Conservation (phyloP, 139 green algal species). For the Chlorella sp. region DNA sequence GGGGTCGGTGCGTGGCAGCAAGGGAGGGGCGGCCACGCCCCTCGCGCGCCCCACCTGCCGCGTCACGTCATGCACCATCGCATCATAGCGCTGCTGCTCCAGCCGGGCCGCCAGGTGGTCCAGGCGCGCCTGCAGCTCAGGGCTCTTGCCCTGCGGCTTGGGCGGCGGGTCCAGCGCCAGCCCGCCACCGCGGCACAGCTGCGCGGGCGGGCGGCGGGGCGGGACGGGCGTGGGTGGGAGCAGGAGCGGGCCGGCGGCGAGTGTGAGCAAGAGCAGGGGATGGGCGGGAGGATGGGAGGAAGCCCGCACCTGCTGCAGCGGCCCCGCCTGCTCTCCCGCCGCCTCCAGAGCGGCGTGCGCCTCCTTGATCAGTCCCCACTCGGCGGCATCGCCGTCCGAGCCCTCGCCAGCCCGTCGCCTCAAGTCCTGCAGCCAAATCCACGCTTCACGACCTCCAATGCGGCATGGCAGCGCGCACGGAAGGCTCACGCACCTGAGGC, state of each 20-base stretch:
- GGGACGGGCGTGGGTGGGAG: too few relatives aligned
- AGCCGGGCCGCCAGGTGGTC: slow-evolving; percentile 42
- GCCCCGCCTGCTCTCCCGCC: too few relatives aligned
- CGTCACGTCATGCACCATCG: slow-evolving; percentile 51
- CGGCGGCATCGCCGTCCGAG: not conserved
- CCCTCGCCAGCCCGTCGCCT: not conserved
- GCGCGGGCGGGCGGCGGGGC: not conserved
- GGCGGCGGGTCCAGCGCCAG: slow-evolving; percentile 43
- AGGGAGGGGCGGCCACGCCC: too few relatives aligned
- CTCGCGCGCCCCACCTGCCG: too few relatives aligned
- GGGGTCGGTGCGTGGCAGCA: too few relatives aligned
- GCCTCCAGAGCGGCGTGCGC: too few relatives aligned
- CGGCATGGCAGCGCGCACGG: not conserved
- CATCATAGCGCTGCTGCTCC: slow-evolving; percentile 58
- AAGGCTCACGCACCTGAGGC: too few relatives aligned
- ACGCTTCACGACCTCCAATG: not conserved
- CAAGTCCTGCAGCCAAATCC: slow-evolving; percentile 16
- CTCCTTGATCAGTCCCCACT: slow-evolving; percentile 15
- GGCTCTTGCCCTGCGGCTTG: slow-evolving; percentile 30
- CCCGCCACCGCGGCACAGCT: slow-evolving; percentile 42
- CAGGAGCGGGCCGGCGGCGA: too few relatives aligned
- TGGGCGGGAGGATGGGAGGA: too few relatives aligned
- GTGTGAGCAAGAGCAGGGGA: too few relatives aligned
- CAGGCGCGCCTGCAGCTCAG: slow-evolving; percentile 57
- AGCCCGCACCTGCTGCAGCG: too few relatives aligned